A percentile compares a stretch with the other conserved stretches of the same genome.
Conservation (phyloP, 805 yeast species). For the Scheffersomyces stipitis region DNA sequence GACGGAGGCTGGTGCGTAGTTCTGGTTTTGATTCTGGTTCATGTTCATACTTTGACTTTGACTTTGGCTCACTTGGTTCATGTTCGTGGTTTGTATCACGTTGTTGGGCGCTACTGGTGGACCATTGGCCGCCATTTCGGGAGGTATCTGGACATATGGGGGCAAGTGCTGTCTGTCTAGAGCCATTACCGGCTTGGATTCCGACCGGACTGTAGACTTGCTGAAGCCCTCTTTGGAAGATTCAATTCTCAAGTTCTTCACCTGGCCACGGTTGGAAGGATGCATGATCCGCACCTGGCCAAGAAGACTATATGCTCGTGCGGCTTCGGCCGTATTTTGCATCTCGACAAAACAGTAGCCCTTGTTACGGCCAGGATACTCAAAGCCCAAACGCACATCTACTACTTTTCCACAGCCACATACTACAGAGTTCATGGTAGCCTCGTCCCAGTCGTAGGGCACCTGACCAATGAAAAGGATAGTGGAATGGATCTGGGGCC, state of each 20-base stretch:
- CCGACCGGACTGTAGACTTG: conserved; percentile 33
- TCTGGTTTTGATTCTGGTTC: neutral
- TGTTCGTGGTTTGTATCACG: neutral
- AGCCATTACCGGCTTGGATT: conserved; percentile 41
- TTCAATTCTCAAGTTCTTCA: conserved; percentile 54
- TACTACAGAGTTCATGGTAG: conserved; percentile 57
- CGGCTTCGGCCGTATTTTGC: conserved; percentile 50
- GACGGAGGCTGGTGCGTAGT: neutral
- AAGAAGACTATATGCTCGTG: conserved; percentile 45
- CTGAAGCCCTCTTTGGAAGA: conserved; percentile 58
- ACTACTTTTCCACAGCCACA: conserved; percentile 73
- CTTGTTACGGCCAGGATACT: conserved; percentile 57
- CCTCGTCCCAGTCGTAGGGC: conserved; percentile 72
- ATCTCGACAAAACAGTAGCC: conserved; percentile 71
- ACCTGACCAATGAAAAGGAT: conserved; percentile 61
- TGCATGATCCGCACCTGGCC: conserved; percentile 40
- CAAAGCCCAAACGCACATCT: conserved; percentile 63
- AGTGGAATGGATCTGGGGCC: conserved; percentile 25
- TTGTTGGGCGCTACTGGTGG: neutral
- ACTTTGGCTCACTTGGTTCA: neutral
- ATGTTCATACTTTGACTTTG: conserved; percentile 1
- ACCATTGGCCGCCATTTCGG: conserved; percentile 33
- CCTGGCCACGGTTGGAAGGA: conserved; percentile 22
- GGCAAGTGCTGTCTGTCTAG: conserved; percentile 52
- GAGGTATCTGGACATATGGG: conserved; percentile 56